Evolutionary conservation across 2,329 filamentous ascomycete species (phyloP).

Genomic region (Fusarium sp.): DNA sequence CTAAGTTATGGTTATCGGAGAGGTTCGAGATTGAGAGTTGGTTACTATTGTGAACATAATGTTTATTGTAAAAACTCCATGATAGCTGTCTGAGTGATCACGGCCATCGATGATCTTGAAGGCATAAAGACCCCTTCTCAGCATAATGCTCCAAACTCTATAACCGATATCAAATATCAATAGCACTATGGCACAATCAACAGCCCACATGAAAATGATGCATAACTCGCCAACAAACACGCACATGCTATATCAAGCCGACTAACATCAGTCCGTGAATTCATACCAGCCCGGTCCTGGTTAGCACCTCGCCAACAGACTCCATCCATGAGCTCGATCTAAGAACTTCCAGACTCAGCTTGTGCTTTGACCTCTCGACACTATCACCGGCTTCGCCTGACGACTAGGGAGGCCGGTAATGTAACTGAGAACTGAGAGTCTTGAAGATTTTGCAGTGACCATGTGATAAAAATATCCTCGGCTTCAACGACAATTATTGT

Average conservation of each 20-base stretch:
- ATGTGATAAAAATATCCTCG: not conserved
- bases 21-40: not conserved
- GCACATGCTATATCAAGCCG: not conserved
- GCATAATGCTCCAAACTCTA: not conserved
- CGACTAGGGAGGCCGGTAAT: slow-evolving; percentile 3
- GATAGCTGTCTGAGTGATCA: not conserved
- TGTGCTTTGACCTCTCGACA: slow-evolving; percentile 18
- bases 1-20: not conserved
- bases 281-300: slow-evolving; percentile 14
- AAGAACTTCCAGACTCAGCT: slow-evolving; percentile 8
- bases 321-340: not conserved
- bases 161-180: not conserved
- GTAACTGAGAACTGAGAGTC: not conserved
- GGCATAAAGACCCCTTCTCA: not conserved
- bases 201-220: not conserved
- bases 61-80: too few species aligned
- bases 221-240: not conserved
- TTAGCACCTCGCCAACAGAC: slow-evolving; percentile 1
- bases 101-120: not conserved
- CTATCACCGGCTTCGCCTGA: slow-evolving; percentile 9
- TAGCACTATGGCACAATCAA: not conserved
- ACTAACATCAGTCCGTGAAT: not conserved
- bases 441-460: not conserved
- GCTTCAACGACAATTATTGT: not conserved
- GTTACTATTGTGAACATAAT: not conserved